A percentile compares a stretch with the other conserved stretches of the same genome.
Conservation (phyloP, 768 basidiomycete species). For the Lactarius deliciosus region DNA sequence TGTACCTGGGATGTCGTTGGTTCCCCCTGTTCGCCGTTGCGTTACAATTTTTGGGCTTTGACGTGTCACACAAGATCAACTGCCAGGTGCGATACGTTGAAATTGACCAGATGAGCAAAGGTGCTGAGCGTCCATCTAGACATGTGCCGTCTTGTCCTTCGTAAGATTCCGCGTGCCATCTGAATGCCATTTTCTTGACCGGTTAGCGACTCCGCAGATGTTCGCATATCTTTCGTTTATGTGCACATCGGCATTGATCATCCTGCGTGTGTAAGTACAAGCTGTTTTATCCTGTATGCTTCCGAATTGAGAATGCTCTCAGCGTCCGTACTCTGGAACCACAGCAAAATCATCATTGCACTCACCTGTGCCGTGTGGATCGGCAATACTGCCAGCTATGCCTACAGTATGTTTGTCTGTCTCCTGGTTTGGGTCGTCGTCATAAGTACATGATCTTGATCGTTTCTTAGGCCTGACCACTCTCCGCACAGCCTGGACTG, state of each 20-base stretch:
- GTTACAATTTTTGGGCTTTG: background rate
- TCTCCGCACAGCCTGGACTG: constrained; percentile 4
- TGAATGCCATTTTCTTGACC: background rate
- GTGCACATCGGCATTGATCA: constrained; percentile 22
- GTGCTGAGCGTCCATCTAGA: constrained; percentile 10
- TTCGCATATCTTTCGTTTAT: constrained; percentile 19
- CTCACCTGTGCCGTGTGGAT: constrained; percentile 7
- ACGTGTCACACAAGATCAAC: background rate
- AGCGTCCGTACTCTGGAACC: constrained; percentile 19
- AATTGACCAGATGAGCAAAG: background rate
- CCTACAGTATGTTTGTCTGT: constrained; percentile 7
- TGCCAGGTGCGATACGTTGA: constrained; percentile 10
- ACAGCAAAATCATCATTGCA: background rate
- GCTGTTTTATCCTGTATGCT: background rate
- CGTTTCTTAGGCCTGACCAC: constrained; percentile 5
- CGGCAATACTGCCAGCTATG: background rate
- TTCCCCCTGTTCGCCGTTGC: constrained; percentile 11
- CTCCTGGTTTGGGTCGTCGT: background rate
- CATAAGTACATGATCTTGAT: background rate
- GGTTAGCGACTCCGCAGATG: background rate
- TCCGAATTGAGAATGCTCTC: background rate
- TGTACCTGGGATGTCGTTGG: constrained; percentile 25
- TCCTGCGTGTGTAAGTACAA: constrained; percentile 21
- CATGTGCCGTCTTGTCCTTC: constrained; percentile 8
- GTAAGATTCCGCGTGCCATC: constrained; percentile 5